Evolutionary conservation across 2,329 filamentous ascomycete genomes (phyloP), one percentile per base, ranked within the genome.

Genomic region (Verruconis gallopava): DNA sequence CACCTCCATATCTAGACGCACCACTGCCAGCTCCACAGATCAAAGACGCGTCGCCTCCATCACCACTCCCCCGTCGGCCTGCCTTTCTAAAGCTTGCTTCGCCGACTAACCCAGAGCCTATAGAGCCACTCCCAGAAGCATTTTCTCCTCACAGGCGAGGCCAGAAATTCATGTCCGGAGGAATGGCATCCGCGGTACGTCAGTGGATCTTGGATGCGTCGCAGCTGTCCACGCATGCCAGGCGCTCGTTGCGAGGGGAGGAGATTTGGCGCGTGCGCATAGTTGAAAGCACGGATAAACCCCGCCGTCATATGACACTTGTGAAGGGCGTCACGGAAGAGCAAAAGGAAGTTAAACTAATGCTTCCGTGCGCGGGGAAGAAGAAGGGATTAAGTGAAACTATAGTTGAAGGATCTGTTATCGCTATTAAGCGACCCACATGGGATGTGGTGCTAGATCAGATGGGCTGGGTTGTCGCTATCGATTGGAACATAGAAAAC

Each of bases 111-210:
- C 51, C 56, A 3, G 54, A 53, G 11, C 55, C 57, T 2, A 48
- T 35, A 11, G 37, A 55, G 3, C 67, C 68, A 0, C 55, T 70
- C 0, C 69, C 71, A 1, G 66, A 71, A 32, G 61, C 66, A 30
- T 75, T 75, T 53, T 73, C 70, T 1, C 71, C 72, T 1, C 65
- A 67, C 37, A 60, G 68, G 19, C 64, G 64, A 45, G 64, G 62
- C 0, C 61, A 68, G 46, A 67, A 67, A 48, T 73, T 68, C 47
- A 36, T 71, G 0, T 55, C 63, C 1, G 61, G 63, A 3, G 71
- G 71, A 2, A 55, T 72, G 42, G 71, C 71, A 3, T 59, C 63
- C 1, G 66, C 62, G 37, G 52, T 72, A 21, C 62, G 68, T 38
- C 56, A 60, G 13, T 74, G 69, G 69, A 56, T 75, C 11, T 54